Conservation (phyloP, 1,284 basidiomycete species). For the Trichosporon coremiiforme region DNA sequence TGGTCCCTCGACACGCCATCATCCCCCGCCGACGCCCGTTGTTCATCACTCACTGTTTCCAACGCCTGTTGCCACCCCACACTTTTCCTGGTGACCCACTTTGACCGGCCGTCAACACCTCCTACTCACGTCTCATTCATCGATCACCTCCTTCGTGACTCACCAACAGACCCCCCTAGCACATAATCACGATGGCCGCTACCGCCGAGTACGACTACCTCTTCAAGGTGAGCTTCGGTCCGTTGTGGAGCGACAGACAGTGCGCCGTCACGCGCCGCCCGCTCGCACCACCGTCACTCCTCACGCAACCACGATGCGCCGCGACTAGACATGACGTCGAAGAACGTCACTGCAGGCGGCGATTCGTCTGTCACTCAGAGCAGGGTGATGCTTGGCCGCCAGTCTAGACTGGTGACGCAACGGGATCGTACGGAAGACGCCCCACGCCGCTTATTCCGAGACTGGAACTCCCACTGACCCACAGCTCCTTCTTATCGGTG, state of each 20-base stretch:
- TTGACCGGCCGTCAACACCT: not conserved
- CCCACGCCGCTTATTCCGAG: not conserved
- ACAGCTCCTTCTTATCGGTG: conserved; percentile 67
- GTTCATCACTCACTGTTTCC: not conserved
- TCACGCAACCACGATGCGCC: not conserved
- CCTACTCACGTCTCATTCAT: not conserved
- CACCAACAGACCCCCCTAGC: conserved; percentile 2
- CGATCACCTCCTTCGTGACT: not conserved
- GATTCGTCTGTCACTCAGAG: not conserved
- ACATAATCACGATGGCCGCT: conserved; percentile 40
- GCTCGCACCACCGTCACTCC: conserved; percentile 7
- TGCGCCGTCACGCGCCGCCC: conserved; percentile 15
- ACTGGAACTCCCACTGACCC: not conserved
- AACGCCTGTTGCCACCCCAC: conserved; percentile 3
- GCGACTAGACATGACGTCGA: conserved; percentile 3
- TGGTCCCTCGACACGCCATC: not conserved
- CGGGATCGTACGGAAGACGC: not conserved
- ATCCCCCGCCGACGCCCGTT: not conserved
- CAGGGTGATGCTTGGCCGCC: not conserved
- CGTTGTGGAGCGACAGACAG: not conserved
- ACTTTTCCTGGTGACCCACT: not conserved
- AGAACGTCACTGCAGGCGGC: not conserved
- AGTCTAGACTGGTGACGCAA: not conserved
- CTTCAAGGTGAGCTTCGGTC: conserved; percentile 66
- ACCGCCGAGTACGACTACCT: conserved; percentile 96